phyloP scores from a whole-genome alignment of 495 filamentous ascomycete species.

The Massariosphaeria phaeospora region DNA sequence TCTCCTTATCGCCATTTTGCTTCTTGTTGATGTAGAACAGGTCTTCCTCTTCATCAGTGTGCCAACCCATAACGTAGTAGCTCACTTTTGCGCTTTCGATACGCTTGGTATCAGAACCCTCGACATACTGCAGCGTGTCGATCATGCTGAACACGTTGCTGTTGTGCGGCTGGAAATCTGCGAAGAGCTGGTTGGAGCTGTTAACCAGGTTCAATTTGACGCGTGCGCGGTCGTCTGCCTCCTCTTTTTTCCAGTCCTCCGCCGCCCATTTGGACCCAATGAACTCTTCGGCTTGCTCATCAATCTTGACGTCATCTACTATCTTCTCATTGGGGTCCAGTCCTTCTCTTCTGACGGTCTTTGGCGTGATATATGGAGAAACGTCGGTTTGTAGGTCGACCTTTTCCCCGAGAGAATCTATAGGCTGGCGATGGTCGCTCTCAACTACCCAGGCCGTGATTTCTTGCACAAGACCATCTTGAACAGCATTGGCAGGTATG shows the following conservation, averaged over 20 bases:
- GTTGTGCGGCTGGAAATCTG: slow-evolving; percentile 49
- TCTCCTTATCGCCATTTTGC: too few relatives aligned
- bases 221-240: not conserved
- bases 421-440: slow-evolving; percentile 40
- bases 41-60: slow-evolving; percentile 33
- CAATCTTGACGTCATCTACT: not conserved
- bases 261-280: slow-evolving; percentile 42
- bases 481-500: too few relatives aligned
- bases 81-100: slow-evolving; percentile 35
- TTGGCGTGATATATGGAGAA: slow-evolving; percentile 48
- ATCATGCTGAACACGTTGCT: slow-evolving; percentile 49
- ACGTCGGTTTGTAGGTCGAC: slow-evolving; percentile 49
- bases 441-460: slow-evolving; percentile 49
- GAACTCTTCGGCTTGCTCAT: slow-evolving; percentile 50
- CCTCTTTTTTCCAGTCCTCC: slow-evolving; percentile 21
- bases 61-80: slow-evolving; percentile 54
- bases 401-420: slow-evolving; percentile 36
- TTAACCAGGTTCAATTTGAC: slow-evolving; percentile 39
- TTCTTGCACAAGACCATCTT: too few relatives aligned
- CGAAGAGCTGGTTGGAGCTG: slow-evolving; percentile 47
- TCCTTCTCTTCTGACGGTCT: too few relatives aligned
- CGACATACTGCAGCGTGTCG: slow-evolving; percentile 45
- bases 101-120: not conserved
- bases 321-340: slow-evolving; percentile 29
- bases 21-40: too few relatives aligned